Evolutionary conservation across 2,329 filamentous ascomycete genomes (phyloP).

Genomic region (Plenodomus tracheiphilus): DNA sequence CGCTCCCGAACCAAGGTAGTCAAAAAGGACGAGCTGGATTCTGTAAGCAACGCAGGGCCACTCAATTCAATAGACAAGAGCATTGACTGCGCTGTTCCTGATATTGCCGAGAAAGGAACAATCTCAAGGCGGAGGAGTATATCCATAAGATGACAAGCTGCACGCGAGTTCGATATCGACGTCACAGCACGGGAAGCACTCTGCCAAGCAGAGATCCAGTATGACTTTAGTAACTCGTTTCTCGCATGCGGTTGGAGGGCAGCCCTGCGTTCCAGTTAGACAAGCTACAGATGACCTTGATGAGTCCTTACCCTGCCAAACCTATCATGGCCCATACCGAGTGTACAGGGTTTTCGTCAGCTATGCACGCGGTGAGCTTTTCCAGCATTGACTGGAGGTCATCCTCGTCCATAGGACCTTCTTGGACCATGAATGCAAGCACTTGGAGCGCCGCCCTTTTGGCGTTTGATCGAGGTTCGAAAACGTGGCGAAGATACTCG

Average conservation of each 20-base stretch:
- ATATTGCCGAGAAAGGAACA: constrained; percentile 68
- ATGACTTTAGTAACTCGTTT: constrained; percentile 42
- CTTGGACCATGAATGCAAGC: constrained; percentile 53
- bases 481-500: constrained; percentile 46
- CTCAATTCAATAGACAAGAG: constrained; percentile 78
- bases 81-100: constrained; percentile 72
- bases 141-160: constrained; percentile 74
- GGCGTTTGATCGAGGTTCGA: constrained; percentile 37
- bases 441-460: constrained; percentile 59
- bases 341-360: constrained; percentile 65
- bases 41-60: constrained; percentile 77
- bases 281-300: background rate
- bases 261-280: constrained; percentile 21
- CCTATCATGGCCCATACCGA: constrained; percentile 84
- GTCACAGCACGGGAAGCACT: constrained; percentile 71
- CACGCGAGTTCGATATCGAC: constrained; percentile 71
- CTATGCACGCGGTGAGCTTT: constrained; percentile 61
- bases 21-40: constrained; percentile 77
- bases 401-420: constrained; percentile 48
- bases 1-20: constrained; percentile 67
- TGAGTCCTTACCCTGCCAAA: constrained; percentile 68
- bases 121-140: constrained; percentile 67
- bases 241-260: constrained; percentile 34
- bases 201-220: constrained; percentile 79
- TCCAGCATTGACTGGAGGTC: constrained; percentile 61